Evolutionary conservation across 177 flowering plant genomes (phyloP).

Genomic region (Vitis hybrid): DNA sequence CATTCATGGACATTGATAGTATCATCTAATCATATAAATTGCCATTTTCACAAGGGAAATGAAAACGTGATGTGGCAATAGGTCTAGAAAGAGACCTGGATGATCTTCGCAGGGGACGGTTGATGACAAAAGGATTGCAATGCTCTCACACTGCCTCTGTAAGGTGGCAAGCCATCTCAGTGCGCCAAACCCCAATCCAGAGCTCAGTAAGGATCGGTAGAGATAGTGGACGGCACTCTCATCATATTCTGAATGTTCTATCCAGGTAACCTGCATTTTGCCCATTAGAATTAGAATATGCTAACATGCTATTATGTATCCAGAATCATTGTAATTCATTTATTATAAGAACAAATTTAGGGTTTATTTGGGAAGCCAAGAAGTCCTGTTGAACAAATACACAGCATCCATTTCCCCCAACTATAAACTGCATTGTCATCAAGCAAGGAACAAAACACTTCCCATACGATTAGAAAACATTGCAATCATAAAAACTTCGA

Average conservation of each 20-base stretch:
- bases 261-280: conserved; percentile 50
- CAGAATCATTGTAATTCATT: too few relatives aligned
- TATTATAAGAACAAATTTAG: not conserved
- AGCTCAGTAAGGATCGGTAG: conserved; percentile 35
- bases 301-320: not conserved
- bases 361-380: not conserved
- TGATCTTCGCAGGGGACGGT: conserved; percentile 15
- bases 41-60: not conserved
- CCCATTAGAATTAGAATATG: not conserved
- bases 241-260: conserved; percentile 56
- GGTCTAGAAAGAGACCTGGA: conserved; percentile 9
- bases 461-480: too few relatives aligned
- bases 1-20: too few relatives aligned
- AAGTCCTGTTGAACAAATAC: not conserved
- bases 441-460: not conserved
- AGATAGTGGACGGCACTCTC: conserved; percentile 36
- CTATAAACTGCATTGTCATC: not conserved
- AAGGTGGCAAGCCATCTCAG: conserved; percentile 51
- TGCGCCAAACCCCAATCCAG: conserved; percentile 55
- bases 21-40: not conserved
- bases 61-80: not conserved
- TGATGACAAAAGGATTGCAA: conserved; percentile 29
- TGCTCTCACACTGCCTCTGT: conserved; percentile 34
- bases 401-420: not conserved
- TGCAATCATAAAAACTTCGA: too few relatives aligned